A percentile compares a stretch with the other conserved stretches of the same genome.
Conservation (phyloP, 1,284 basidiomycete genomes). For the Papiliotrema laurentii region DNA sequence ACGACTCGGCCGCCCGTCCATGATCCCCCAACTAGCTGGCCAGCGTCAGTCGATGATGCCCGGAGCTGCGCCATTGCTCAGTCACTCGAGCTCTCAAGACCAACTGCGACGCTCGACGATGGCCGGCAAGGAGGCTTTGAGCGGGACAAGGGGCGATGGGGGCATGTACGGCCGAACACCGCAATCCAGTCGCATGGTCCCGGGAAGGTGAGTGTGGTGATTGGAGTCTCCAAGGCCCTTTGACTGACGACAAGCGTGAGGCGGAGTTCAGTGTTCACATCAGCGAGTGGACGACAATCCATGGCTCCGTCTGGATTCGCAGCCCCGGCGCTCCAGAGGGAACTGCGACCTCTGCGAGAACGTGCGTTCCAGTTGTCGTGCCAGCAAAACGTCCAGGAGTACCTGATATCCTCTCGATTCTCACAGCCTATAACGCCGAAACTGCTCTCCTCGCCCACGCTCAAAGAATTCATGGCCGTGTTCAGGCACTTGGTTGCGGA, state of each 20-base stretch:
- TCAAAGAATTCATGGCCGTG: constrained; percentile 73
- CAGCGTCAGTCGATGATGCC: constrained; percentile 2
- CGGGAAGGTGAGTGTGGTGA: constrained; percentile 10
- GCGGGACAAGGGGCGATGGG: constrained; percentile 5
- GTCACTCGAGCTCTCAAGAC: constrained; percentile 5
- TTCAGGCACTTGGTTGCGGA: constrained; percentile 66
- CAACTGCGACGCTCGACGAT: constrained; percentile 1
- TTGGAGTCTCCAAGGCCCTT: neutral
- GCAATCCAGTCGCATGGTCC: neutral
- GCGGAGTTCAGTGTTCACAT: constrained; percentile 49
- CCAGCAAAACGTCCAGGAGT: constrained; percentile 66
- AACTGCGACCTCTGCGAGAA: constrained; percentile 70
- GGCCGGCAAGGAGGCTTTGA: neutral
- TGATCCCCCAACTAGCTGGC: constrained; percentile 1
- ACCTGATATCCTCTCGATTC: constrained; percentile 60
- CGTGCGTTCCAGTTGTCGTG: constrained; percentile 65
- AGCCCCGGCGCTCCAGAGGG: constrained; percentile 57
- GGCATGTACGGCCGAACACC: constrained; percentile 3
- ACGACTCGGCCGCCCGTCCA: constrained; percentile 1
- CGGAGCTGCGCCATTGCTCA: neutral
- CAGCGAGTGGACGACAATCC: constrained; percentile 54
- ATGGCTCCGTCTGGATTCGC: constrained; percentile 50
- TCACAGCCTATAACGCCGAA: constrained; percentile 59
- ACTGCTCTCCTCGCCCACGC: constrained; percentile 66
- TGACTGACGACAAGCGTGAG: constrained; percentile 13